phyloP scores from a whole-genome alignment of 192 early-diverging fungal genomes.

The Rhizophlyctis rosea region DNA sequence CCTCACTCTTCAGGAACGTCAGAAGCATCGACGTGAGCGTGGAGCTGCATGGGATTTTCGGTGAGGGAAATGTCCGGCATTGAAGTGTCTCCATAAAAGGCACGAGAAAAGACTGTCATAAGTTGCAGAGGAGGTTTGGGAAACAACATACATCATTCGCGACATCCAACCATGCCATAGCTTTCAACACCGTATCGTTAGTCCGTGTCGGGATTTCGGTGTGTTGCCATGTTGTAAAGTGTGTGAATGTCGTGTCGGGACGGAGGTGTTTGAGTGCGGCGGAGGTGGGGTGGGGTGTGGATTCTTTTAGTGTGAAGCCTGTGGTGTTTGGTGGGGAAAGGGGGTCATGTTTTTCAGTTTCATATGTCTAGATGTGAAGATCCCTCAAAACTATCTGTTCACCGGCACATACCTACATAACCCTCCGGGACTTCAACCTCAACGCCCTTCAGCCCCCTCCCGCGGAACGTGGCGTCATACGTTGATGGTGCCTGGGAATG shows the following conservation, averaged over 20 bases:
- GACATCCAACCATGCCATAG: conserved; percentile 24
- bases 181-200: conserved; percentile 14
- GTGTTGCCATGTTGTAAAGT: conserved; percentile 25
- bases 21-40: no score
- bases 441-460: conserved; percentile 25
- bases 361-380: no score
- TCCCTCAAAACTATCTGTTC: not conserved
- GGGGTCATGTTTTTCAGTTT: not conserved
- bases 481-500: not conserved
- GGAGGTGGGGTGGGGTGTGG: not conserved
- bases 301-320: conserved; percentile 1
- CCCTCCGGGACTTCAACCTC: conserved; percentile 10
- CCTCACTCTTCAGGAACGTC: no score
- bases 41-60: no score
- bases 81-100: no score
- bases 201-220: conserved; percentile 18
- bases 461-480: conserved; percentile 22
- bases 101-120: no score
- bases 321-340: conserved; percentile 2
- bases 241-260: conserved; percentile 10
- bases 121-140: no score
- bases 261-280: not conserved
- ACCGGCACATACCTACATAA: conserved; percentile 17
- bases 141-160: conserved; percentile 17
- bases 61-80: no score